Base-by-base conservation (phyloP, 2,329 filamentous ascomycete species). In the Scedosporium minutisporum region DNA sequence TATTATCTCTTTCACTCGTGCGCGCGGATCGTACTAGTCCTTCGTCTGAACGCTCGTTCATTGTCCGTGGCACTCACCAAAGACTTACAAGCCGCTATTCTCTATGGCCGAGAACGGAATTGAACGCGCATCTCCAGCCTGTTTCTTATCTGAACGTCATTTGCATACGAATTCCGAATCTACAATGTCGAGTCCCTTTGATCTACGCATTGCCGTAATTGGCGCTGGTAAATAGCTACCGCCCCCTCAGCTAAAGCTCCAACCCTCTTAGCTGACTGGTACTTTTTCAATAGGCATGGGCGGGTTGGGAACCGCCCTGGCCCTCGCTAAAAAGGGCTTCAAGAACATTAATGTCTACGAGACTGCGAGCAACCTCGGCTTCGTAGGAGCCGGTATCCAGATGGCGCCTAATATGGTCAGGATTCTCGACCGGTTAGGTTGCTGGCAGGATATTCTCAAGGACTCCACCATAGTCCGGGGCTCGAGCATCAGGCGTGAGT, bases 331-430 rank as follows among this genome's bases (percentile, higher is more conserved):
- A 74, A 85, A 87, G 68, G 90, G 90, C 6, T 93, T 93, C 74
- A 83, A 79, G 66, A 77, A 88, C 63, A 87, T 93, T 69, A 79
- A 87, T 62, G 84, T 93, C 60, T 93, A 86, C 71, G 90, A 93
- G 71, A 83, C 81, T 42, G 89, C 89, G 0, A 83, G 87, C 4
- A 83, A 85, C 66, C 80, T 93, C 3, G 90, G 90, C 4, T 93
- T 93, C 68, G 89, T 93, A 1, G 91, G 91, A 25, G 91, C 91
- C 1, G 91, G 91, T 4, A 93, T 95, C 66, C 91, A 96, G 71
- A 80, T 93, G 63, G 89, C 90, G 0, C 90, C 90, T 0, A 96
- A 95, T 67, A 89, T 93, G 82, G 86, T 87, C 3, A 83, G 89
- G 2, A 88, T 95, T 7, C 80, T 95, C 12, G 87, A 91, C 69